A percentile compares a stretch with the other conserved stretches of the same genome.
phyloP scores from a whole-genome alignment of 108 stramenopile genomes.

The Mediolabrus comicus region DNA sequence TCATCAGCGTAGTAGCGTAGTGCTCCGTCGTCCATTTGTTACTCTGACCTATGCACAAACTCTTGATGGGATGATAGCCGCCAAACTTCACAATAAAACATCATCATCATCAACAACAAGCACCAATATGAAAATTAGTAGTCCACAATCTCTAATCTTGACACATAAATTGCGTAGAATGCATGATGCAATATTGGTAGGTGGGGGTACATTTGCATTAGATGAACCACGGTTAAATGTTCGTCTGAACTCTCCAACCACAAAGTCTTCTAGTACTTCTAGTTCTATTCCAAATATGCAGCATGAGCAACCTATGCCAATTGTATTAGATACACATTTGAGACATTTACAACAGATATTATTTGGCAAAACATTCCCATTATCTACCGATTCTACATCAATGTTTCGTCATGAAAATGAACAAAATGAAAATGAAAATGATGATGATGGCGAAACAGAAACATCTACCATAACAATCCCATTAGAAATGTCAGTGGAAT shows the following conservation, averaged over 20 bases:
- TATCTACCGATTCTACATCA: background rate
- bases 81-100: conserved; percentile 15
- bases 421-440: too few species aligned
- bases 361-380: background rate
- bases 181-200: conserved; percentile 79
- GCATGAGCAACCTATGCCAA: conserved; percentile 59
- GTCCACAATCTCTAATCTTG: conserved; percentile 54
- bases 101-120: conserved; percentile 14
- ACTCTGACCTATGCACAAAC: conserved; percentile 78
- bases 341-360: conserved; percentile 32
- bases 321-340: conserved; percentile 74
- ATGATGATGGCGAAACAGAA: background rate
- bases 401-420: too few species aligned
- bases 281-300: background rate
- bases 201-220: conserved; percentile 61
- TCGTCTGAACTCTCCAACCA: conserved; percentile 48
- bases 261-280: background rate
- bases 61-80: conserved; percentile 75
- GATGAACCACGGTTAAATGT: conserved; percentile 77
- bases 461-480: background rate
- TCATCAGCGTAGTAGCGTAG: background rate
- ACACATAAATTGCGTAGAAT: conserved; percentile 76
- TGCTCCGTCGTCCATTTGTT: conserved; percentile 53
- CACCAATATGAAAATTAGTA: conserved; percentile 61
- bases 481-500: conserved; percentile 22